Evolutionary conservation across 2,329 filamentous ascomycete genomes (phyloP).

Genomic region (Beauveria caledonica): DNA sequence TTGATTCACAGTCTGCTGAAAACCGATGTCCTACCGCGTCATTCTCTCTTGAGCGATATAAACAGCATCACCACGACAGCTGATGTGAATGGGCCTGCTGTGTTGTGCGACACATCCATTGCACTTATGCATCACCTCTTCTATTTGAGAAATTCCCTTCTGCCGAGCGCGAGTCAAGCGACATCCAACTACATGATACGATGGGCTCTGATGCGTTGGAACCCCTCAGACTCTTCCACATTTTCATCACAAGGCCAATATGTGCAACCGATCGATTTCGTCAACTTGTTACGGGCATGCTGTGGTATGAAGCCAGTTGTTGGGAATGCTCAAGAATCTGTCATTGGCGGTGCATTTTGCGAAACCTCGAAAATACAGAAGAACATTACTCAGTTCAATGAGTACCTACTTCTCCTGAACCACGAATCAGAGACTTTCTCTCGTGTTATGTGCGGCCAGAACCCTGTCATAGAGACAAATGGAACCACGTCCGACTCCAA

Average conservation of each 20-base stretch:
- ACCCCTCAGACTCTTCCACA: slow-evolving; percentile 39
- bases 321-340: slow-evolving; percentile 23
- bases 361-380: slow-evolving; percentile 39
- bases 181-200: slow-evolving; percentile 65
- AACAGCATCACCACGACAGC: slow-evolving; percentile 66
- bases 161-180: slow-evolving; percentile 58
- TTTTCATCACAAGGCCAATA: slow-evolving; percentile 28
- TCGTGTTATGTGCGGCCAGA: neutral
- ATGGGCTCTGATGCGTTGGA: slow-evolving; percentile 80
- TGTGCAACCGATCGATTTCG: slow-evolving; percentile 55
- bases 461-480: slow-evolving; percentile 9
- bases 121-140: slow-evolving; percentile 64
- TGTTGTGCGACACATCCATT: slow-evolving; percentile 72
- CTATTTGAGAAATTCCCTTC: slow-evolving; percentile 55
- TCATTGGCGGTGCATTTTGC: slow-evolving; percentile 39
- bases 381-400: slow-evolving; percentile 36
- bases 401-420: slow-evolving; percentile 49
- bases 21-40: slow-evolving; percentile 57
- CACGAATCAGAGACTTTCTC: slow-evolving; percentile 11
- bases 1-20: slow-evolving; percentile 62
- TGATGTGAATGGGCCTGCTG: slow-evolving; percentile 72
- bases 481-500: slow-evolving; percentile 22
- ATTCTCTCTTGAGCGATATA: slow-evolving; percentile 58
- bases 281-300: slow-evolving; percentile 61
- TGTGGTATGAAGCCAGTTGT: slow-evolving; percentile 42